Conservation (phyloP, 768 basidiomycete species). For the Lactarius pseudohatsudake region DNA sequence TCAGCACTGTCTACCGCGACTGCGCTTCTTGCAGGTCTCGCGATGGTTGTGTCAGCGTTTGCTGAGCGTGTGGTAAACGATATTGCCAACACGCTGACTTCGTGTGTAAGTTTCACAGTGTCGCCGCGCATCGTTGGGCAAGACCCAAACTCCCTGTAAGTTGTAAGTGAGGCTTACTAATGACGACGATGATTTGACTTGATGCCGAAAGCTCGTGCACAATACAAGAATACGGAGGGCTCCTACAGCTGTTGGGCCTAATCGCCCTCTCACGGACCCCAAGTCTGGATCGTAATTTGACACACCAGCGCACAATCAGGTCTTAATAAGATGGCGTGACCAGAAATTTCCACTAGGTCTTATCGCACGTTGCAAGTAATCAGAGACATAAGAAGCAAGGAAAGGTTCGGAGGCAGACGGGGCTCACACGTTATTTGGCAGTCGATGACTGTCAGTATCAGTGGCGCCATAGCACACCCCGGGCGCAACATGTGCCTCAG, state of each 20-base stretch:
- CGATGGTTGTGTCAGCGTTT: not conserved
- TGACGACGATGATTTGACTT: no score
- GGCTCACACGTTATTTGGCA: not conserved
- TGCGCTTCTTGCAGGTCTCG: not conserved
- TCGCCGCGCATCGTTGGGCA: no score
- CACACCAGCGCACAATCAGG: not conserved
- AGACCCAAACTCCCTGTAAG: no score
- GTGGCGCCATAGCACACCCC: no score
- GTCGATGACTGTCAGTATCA: no score
- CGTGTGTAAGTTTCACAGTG: not conserved
- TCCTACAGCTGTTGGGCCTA: not conserved
- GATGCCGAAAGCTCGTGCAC: not conserved
- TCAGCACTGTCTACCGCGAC: not conserved
- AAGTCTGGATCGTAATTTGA: not conserved
- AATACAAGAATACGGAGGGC: not conserved
- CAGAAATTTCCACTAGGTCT: not conserved
- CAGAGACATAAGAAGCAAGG: not conserved
- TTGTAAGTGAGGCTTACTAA: no score
- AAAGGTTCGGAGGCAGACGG: not conserved
- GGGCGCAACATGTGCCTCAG: no score
- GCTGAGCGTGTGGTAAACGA: not conserved
- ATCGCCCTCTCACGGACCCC: not conserved
- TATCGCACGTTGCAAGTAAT: not conserved
- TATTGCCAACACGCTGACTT: not conserved
- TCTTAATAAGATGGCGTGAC: not conserved